Base-by-base conservation (phyloP, 495 filamentous ascomycete genomes). In the Neurospora cerealis region DNA sequence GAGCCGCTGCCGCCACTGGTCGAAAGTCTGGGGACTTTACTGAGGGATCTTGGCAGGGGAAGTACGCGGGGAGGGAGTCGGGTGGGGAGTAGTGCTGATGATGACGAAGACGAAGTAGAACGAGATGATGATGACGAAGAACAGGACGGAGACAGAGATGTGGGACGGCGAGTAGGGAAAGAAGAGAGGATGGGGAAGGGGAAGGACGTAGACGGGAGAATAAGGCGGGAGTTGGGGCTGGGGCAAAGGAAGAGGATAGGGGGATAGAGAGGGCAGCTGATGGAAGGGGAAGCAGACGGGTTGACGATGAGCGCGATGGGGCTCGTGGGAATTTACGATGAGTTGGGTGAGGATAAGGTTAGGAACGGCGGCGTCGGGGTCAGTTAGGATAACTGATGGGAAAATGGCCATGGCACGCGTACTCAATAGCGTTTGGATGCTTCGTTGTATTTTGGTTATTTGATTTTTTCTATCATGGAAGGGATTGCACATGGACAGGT, bases 1-100 rank as follows among this genome's bases (percentile, higher is more conserved):
- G 74, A 79, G 48, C 76, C 77, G 3, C 60, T 77, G 44, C 77
- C 77, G 9, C 77, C 77, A 28, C 69, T 79, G 2, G 77, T 79
- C 9, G 77, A 78, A 69, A 79, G 76, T 28, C 60, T 79, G 28
- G 66, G 38, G 36, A 76, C 69, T 19, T 42, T 78, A 1, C 39
- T 79, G 32, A 70, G 48, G 48, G 77, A 79, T 70, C 19, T 79
- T 21, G 76, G 74, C 9, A 78, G 74, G 46, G 70, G 72, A 3
- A 72, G 39, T 66, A 69, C 32, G 44, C 39, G 24, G 10, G 37
- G 70, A 28, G 39, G 28, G 5, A 32, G 54, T 11, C 2, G 54
- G 37, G 24, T n/a, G 28, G 54, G 44, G 71, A 69, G 28, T 24
- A 69, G 28, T 46, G 44, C 44, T 37, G 69, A 17, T 70, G 34